Percentiles rank a stretch among this genome's conserved stretches.
phyloP scores from a whole-genome alignment of 1,139 yeast genomes.

The Yamadazyma siamensis region DNA sequence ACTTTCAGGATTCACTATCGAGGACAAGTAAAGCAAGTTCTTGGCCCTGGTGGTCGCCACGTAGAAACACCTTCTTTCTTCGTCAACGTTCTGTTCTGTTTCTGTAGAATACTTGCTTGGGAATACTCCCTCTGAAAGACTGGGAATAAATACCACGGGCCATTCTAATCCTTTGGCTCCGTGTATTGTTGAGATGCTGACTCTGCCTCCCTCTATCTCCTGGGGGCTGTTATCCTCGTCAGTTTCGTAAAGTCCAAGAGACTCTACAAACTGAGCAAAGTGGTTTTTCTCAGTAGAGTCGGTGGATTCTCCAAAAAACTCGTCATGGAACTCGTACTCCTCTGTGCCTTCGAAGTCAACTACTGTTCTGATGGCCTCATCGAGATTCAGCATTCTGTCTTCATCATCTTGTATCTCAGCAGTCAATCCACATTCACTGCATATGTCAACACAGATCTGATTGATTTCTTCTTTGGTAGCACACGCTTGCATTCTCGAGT shows the following conservation, averaged over 20 bases:
- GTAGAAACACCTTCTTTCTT: conserved; percentile 80
- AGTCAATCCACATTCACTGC: conserved; percentile 27
- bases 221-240: conserved; percentile 15
- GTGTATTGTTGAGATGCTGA: conserved; percentile 72
- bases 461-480: conserved; percentile 7
- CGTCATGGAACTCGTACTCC: conserved; percentile 37
- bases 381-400: conserved; percentile 31
- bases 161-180: conserved; percentile 93
- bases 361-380: conserved; percentile 43
- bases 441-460: conserved; percentile 25
- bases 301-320: background rate
- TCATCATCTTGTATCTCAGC: conserved; percentile 26
- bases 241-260: conserved; percentile 55
- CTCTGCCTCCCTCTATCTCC: conserved; percentile 19
- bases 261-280: conserved; percentile 52
- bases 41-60: conserved; percentile 89
- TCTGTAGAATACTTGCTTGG: conserved; percentile 42
- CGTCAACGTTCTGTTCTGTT: conserved; percentile 46
- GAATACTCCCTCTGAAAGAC: conserved; percentile 56
- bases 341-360: conserved; percentile 46
- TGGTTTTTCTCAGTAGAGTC: conserved; percentile 20
- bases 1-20: conserved; percentile 24
- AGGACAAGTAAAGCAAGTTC: conserved; percentile 32
- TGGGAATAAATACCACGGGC: conserved; percentile 86
- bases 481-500: conserved; percentile 14